Evolutionary conservation across 2,329 filamentous ascomycete genomes (phyloP), one percentile per base, ranked within the genome.

Genomic region (Hymenoscyphus salicellus): DNA sequence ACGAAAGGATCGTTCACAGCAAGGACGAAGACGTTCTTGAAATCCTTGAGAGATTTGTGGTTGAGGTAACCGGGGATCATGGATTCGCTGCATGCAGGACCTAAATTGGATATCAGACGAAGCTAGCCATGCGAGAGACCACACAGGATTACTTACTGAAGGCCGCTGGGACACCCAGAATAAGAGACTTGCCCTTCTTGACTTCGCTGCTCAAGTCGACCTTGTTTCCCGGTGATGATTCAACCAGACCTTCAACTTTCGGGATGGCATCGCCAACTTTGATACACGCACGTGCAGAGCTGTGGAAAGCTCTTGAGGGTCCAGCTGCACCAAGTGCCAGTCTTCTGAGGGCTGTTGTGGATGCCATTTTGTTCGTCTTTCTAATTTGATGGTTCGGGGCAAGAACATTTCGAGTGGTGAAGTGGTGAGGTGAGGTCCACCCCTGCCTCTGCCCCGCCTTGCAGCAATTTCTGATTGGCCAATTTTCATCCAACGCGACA

Each of bases 1-100:
- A 96, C 93, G 77, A 97, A 97, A 30, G 93, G 86, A 77, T 98
- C 94, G 76, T 97, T 98, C 75, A 97, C 93, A 14, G 90, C 88
- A 60, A 98, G 87, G 55, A 98, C 92, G 74, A 96, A 96, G 60
- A 97, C 91, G 73, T 89, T 84, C 58, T 92, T 93, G 36, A 90
- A 92, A 66, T 88, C 82, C 80, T 90, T 90, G 71, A 96, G 84
- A 77, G 89, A 87, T 63, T 89, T 84, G 76, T 92, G 90, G 75
- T 86, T 87, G 77, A 97, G 89, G 79, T 92, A 98, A 64, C 91
- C 91, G 0, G 94, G 94, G 57, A 98, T 83, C 76, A 98, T 94
- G 56, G 80, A 81, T 69, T 84, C 83, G 28, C 85, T 88, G 80
- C 88, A 90, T 5, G 82, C 79, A 30, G 87, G 87, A 73, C 82